Evolutionary conservation across 345 rosid genomes (phyloP).

Genomic region (Arabidopsis suecica): DNA sequence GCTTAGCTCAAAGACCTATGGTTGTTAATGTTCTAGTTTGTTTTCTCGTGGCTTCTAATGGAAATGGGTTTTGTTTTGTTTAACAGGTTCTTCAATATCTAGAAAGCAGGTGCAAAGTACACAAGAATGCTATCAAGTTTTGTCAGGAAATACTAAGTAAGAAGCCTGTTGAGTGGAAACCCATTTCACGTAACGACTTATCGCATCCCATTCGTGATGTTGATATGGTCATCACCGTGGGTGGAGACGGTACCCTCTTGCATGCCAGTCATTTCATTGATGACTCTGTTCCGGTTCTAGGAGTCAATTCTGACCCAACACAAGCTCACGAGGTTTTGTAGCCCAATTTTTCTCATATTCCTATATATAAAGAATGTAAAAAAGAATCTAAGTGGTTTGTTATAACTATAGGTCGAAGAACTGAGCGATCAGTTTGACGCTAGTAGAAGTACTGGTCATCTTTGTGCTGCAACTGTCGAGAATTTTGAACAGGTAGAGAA

Average conservation of each 20-base stretch:
- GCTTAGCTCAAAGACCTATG: neutral
- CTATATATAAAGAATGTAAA: slow-evolving; percentile 5
- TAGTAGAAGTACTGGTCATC: slow-evolving; percentile 81
- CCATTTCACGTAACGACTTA: slow-evolving; percentile 60
- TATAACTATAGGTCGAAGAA: slow-evolving; percentile 59
- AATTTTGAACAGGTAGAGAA: slow-evolving; percentile 72
- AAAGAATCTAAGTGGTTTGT: slow-evolving; percentile 10
- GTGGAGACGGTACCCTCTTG: slow-evolving; percentile 96
- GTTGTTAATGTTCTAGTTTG: neutral
- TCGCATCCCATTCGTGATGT: slow-evolving; percentile 60
- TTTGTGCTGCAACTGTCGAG: slow-evolving; percentile 82
- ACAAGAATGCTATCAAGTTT: slow-evolving; percentile 63
- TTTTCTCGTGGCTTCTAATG: neutral
- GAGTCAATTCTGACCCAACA: slow-evolving; percentile 96
- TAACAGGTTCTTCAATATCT: slow-evolving; percentile 61
- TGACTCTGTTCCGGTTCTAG: slow-evolving; percentile 74
- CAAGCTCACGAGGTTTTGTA: slow-evolving; percentile 67
- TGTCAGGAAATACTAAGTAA: slow-evolving; percentile 71
- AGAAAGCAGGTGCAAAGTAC: slow-evolving; percentile 74
- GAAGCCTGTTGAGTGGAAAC: slow-evolving; percentile 73
- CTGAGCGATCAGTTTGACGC: slow-evolving; percentile 79
- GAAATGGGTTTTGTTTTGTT: neutral
- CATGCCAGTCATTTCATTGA: slow-evolving; percentile 91
- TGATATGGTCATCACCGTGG: slow-evolving; percentile 87
- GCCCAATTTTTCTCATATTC: neutral